These are phyloP conservation scores for Chaetomium cochliodes DNA, from an alignment of 495 filamentous ascomycete genomes.

Conservation along the genomic window DNA sequence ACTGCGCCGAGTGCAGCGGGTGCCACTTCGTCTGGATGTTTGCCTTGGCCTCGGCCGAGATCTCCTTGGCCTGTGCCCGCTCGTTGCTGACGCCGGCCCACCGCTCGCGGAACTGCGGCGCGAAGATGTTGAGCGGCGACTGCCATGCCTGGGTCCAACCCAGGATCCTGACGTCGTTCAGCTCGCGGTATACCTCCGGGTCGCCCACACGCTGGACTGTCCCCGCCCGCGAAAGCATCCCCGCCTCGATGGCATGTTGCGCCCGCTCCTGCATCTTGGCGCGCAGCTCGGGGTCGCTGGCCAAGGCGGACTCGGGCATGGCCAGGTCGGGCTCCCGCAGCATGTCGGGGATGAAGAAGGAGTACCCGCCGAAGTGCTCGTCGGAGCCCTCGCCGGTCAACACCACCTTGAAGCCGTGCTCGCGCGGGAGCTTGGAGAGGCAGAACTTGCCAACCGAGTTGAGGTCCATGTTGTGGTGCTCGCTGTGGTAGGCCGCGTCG, in stretches of 20 bases:
- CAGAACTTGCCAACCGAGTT: slow-evolving; percentile 50
- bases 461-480: slow-evolving; percentile 47
- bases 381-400: slow-evolving; percentile 56
- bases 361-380: slow-evolving; percentile 55
- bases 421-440: slow-evolving; percentile 43
- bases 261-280: slow-evolving; percentile 16
- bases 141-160: background rate
- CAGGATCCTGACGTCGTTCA: slow-evolving; percentile 9
- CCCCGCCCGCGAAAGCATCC: background rate
- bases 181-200: background rate
- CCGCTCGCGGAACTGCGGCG: slow-evolving; percentile 20
- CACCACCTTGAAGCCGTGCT: slow-evolving; percentile 50
- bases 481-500: slow-evolving; percentile 51
- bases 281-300: slow-evolving; percentile 15
- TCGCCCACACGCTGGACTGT: background rate
- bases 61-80: background rate
- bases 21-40: slow-evolving; percentile 49
- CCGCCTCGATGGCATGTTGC: background rate
- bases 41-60: slow-evolving; percentile 18
- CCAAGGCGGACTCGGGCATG: slow-evolving; percentile 29
- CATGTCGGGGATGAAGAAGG: slow-evolving; percentile 42
- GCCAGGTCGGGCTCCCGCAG: slow-evolving; percentile 48
- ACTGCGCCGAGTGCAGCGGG: slow-evolving; percentile 49
- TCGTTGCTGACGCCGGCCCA: background rate
- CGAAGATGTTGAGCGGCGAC: slow-evolving; percentile 7